phyloP scores from a whole-genome alignment of 305 asterid species.

The Fraxinus dipetala region DNA sequence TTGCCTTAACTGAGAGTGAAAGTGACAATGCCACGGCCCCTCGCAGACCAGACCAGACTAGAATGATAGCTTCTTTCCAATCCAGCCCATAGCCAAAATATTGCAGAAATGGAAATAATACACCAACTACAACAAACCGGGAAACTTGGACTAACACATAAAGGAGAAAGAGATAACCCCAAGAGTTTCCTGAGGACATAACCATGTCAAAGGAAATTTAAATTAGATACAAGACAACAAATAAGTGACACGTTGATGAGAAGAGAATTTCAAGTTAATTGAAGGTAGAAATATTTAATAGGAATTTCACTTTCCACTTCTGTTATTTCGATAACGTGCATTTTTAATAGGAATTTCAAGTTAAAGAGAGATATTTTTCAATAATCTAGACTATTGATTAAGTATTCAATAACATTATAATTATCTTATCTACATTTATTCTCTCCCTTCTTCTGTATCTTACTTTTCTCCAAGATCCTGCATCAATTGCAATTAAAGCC shows the following conservation, averaged over 20 bases:
- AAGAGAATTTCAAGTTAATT: constrained; percentile 5
- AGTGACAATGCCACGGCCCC: constrained; percentile 96
- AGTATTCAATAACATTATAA: neutral
- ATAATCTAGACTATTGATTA: neutral
- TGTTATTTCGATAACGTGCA: neutral
- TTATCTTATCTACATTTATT: neutral
- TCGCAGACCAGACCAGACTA: constrained; percentile 95
- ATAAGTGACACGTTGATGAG: neutral
- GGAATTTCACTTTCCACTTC: neutral
- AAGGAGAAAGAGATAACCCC: constrained; percentile 92
- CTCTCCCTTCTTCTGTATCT: neutral
- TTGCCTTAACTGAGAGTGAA: constrained; percentile 80
- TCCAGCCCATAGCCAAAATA: constrained; percentile 94
- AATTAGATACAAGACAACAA: neutral
- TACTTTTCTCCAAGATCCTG: neutral
- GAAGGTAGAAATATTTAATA: neutral
- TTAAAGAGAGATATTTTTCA: neutral
- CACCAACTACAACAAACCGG: constrained; percentile 66
- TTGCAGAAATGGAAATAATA: constrained; percentile 69
- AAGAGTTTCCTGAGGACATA: constrained; percentile 63
- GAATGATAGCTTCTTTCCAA: constrained; percentile 90
- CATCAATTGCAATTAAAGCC: neutral
- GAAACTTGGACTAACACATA: constrained; percentile 73
- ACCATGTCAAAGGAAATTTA: constrained; percentile 10
- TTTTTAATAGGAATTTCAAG: neutral